Base-by-base conservation (phyloP, 1,284 basidiomycete species). In the Mycosarcoma mackinlayi region DNA sequence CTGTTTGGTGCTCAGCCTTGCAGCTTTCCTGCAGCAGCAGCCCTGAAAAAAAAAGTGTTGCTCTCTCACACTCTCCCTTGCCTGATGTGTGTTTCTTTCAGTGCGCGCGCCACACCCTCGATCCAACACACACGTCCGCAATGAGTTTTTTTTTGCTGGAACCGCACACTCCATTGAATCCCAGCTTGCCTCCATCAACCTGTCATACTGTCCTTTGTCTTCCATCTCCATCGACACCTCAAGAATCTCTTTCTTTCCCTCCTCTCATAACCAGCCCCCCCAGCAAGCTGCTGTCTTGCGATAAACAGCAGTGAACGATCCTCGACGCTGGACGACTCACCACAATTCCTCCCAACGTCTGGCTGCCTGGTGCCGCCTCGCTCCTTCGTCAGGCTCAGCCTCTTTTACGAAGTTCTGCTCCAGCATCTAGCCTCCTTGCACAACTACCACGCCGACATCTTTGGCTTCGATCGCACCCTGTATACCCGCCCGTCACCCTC, bases 301-400 rank as follows among this genome's bases (percentile, higher is more conserved):
- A 44, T 35, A 48, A 25, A 40, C 55, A 53, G 55, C 55, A 24
- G 51, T 42, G 37, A 19, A 25, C 50, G 25, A 34, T 51, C 55
- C 40, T 27, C 25, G 33, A 27, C 33, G 34, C 44, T 38, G 44
- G 37, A 2, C 27, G 19, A 38, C 33, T 7, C 42, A 55, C 35
- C 63, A 60, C 39, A 47, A 66, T 66, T 60, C 57, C 52, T 51
- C 48, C 35, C 19, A 47, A 55, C 42, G 52, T 28, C 39, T 66
- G 63, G 63, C 63, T 66, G 63, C 63, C 63, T 34, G 63, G 63
- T 51, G 63, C 63, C 38, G 63, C 63, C 63, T 48, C 44, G 40
- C 47, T 55, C 18, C 47, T 66, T 27, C 44, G 42, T 45, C 35
- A 38, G 27, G 40, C 54, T 30, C 23, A 13, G 11, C 34, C 44